Base-by-base conservation (phyloP, 2,329 filamentous ascomycete species). In the Pyrenophora seminiperda region DNA sequence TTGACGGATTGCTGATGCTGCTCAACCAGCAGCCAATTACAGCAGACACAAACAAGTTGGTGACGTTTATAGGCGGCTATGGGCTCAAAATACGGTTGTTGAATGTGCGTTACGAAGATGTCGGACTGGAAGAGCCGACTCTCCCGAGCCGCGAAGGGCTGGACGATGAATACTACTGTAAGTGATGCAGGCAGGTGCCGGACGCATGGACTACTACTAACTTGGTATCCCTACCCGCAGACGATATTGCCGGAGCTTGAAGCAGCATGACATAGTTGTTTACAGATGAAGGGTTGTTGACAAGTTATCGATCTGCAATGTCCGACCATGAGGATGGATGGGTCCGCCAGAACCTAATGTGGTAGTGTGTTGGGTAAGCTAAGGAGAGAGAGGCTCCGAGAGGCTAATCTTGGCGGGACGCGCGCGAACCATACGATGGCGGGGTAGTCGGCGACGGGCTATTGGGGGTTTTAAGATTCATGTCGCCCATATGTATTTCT, bases 11-110 rank as follows among this genome's bases (percentile, higher is more conserved):
- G 58, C 81, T 97, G 48, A 96, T 99, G 91, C 80, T 99, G 46
- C 81, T 99, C 18, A 91, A 95, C 68, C 94, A 99, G 74, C 85
- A 92, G 51, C 94, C 94, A 15, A 97, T 99, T 69, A 99, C 94
- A n/a, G 85, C 91, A 2, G 93, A 97, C 75, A 97, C 94, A 29
- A 93, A 88, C 70, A 95, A 94, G 73, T 77, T 97, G 54, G 87
- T 97, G 45, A 85, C 87, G 47, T 77, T 97, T 63, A 89, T 97
- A 52, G 86, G 86, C 66, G 89, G 95, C 61, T 97, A 96, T 70
- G 92, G 94, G 4, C 77, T 97, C 56, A 96, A 96, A 78, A 95
- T 99, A 55, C 81, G 94, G 32, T 76, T 99, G 68, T 78, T 99
- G 63, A 99, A 97, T 73, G 89, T 99, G 33, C 81, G 91, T 47